Evolutionary conservation across 2,329 filamentous ascomycete genomes (phyloP).

Genomic region (Pseudogymnoascus sp.): DNA sequence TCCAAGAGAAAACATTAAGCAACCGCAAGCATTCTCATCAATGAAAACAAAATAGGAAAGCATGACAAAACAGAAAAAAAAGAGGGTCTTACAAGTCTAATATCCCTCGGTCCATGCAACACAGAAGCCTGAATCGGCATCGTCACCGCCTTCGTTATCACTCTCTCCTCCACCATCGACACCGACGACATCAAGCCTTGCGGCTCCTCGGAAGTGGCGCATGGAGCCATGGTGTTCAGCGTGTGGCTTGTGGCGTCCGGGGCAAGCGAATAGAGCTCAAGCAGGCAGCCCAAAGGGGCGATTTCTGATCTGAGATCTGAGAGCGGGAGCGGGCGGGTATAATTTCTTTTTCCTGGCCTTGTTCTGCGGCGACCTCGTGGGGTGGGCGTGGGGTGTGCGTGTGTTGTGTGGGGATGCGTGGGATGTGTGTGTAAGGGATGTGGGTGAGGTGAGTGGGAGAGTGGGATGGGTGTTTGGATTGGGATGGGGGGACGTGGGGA

Average conservation of each 20-base stretch:
- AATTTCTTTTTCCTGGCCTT: conserved; percentile 6
- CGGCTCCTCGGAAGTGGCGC: not conserved
- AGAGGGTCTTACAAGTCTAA: conserved; percentile 42
- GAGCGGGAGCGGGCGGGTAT: conserved; percentile 1
- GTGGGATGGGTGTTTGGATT: conserved; percentile 1
- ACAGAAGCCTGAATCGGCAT: conserved; percentile 42
- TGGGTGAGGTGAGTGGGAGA: not conserved
- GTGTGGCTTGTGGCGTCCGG: not conserved
- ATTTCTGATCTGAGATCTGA: conserved; percentile 4
- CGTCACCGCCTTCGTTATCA: not conserved
- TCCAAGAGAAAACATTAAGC: not conserved
- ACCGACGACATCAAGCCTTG: conserved; percentile 33
- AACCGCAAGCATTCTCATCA: conserved; percentile 14
- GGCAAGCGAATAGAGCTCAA: not conserved
- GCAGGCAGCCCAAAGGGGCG: conserved; percentile 3
- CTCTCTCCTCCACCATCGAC: conserved; percentile 12
- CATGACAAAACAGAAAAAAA: not conserved
- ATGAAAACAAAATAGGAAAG: not conserved
- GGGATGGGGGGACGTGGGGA: conserved; percentile 4
- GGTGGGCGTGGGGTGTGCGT: not conserved
- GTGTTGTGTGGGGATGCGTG: not conserved
- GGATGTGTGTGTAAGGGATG: conserved; percentile 1
- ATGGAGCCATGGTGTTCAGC: conserved; percentile 2
- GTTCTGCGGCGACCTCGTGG: conserved; percentile 3
- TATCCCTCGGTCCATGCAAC: conserved; percentile 48